Base-by-base conservation (phyloP, 768 basidiomycete species). In the Leccinum subtestaceum region DNA sequence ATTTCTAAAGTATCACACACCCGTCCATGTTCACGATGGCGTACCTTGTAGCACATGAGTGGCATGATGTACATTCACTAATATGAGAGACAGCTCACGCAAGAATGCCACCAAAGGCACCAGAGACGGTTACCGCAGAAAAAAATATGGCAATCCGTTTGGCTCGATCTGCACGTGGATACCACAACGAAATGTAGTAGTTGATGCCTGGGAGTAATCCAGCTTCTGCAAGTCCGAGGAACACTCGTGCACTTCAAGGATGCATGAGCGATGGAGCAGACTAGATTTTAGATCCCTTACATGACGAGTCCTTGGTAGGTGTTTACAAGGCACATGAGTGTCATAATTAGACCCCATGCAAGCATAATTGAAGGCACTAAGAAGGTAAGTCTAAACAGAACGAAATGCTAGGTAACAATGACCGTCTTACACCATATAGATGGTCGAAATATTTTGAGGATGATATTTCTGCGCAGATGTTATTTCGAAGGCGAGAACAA, bases 91-190 rank as follows among this genome's bases (percentile, higher is more conserved):
- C n/a, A 4, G 6, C 43, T 43, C 67, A 82, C 56, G 82, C 82
- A 25, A 68, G 74, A 52, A 83, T 63, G 27, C 83, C 82, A 49
- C 82, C 81, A 68, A 74, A 83, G 62, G 74, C 71, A 55, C 23
- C 23, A 2, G 23, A 23, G 23, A 23, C 65, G 2, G 83, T 85
- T 12, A 83, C 84, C 31, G 84, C 83, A 19, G 81, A 81, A 69
- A 86, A 86, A 75, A 88, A 87, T 34, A 87, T 75, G 6, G 85
- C 83, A 56, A 85, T 78, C 27, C 86, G 80, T 63, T 70, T 73
- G 13, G 81, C 84, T 47, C 85, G 80, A 64, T 88, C 85, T 54
- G 74, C 73, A 36, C 81, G 75, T 11, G 83, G 78, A 67, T 89
- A 84, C 85, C 85, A 87, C 50, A 83, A 68, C 12, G 82, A 83